Evolutionary conservation across 441 rosid genomes (phyloP), one percentile per base, ranked within the genome.

Genomic region (Bruguiera hainesii): DNA sequence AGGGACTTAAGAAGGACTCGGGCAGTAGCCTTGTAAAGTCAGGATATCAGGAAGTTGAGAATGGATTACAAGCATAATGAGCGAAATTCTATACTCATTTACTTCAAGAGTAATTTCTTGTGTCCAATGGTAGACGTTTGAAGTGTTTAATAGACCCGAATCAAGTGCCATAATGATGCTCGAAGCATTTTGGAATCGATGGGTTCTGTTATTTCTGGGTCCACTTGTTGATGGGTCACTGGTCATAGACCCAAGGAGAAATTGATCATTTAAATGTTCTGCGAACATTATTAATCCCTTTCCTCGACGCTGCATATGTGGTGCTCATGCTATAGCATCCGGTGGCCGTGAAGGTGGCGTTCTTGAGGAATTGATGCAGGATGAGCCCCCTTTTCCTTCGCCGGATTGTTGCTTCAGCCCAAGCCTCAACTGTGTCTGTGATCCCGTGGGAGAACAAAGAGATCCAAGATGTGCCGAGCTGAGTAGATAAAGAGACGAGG

Each of bases 1-100:
- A 61, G 58, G 82, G 83, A 58, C 71, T 81, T 10, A 71, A 66
- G 65, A 80, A 86, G 79, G 87, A 74, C n/a, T 61, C 56, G 49
- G 82, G 82, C 46, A 57, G 13, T 64, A 84, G 87, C 60, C 76
- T 62, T 58, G 67, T 81, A 28, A 75, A 77, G 69, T 60, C 65
- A 21, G 71, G 23, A 73, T 20, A 55, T 28, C 55, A 62, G 20
- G 74, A 68, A 64, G 35, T 53, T 33, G 59, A 66, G 61, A 19
- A 15, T 55, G 70, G 63, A 39, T 20, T 18, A 52, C 37, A 57
- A 66, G 60, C 26, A 15, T n/a, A 21, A 55, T 23, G 59, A 55
- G 31, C 13, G 19, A 30, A 37, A 11, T 29, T 56, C 51, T 58
- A 26, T 18, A 58, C 53, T 31, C 68, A 56, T 60, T 29, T 6